phyloP scores from a whole-genome alignment of 768 basidiomycete species.

The Mycena crocata region DNA sequence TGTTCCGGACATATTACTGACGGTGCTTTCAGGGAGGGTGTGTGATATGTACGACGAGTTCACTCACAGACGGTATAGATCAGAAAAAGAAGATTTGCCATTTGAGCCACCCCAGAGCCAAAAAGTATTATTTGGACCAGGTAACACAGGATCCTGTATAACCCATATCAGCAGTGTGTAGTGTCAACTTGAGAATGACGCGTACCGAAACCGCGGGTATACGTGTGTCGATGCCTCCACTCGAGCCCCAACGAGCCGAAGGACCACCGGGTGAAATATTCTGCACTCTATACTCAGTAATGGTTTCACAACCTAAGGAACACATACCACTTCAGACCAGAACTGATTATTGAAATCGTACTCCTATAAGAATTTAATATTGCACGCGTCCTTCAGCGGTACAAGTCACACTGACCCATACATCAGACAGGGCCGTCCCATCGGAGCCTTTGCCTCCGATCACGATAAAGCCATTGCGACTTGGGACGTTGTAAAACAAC shows the following conservation, averaged over 20 bases:
- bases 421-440: conserved; percentile 68
- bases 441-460: conserved; percentile 75
- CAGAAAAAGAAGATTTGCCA: conserved; percentile 63
- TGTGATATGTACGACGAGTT: too few relatives aligned
- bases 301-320: neutral
- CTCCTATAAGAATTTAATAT: conserved; percentile 59
- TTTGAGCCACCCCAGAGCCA: conserved; percentile 80
- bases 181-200: neutral
- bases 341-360: conserved; percentile 82
- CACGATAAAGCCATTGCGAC: conserved; percentile 80
- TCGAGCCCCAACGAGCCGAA: conserved; percentile 74
- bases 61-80: conserved; percentile 72
- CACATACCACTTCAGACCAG: conserved; percentile 68
- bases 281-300: neutral
- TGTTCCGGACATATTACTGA: conserved; percentile 67
- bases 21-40: neutral
- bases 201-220: conserved; percentile 42
- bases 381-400: conserved; percentile 6
- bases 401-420: conserved; percentile 68
- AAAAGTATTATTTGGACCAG: conserved; percentile 77
- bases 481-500: conserved; percentile 43
- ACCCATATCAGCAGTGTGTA: conserved; percentile 18
- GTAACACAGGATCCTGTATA: conserved; percentile 56
- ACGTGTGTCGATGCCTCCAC: conserved; percentile 80
- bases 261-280: conserved; percentile 64